A percentile compares a stretch with the other conserved stretches of the same genome.
These are phyloP conservation scores for Lotmaria passim DNA, from an alignment of 208 protist species.

Conservation along the genomic window DNA sequence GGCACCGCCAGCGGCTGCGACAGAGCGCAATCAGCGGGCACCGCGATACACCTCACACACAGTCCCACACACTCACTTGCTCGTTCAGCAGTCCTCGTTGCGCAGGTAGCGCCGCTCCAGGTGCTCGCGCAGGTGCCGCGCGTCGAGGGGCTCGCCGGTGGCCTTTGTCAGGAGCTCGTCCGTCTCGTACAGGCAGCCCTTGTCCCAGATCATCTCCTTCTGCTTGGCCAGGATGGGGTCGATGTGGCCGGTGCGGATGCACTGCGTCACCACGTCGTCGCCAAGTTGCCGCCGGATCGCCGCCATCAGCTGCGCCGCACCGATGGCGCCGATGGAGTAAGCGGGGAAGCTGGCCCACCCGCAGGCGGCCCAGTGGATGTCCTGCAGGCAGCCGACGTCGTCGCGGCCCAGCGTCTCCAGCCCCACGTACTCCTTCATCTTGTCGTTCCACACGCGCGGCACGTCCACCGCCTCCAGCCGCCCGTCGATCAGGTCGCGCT, in stretches of 20 bases:
- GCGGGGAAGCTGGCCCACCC: slow-evolving; percentile 82
- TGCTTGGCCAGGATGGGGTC: slow-evolving; percentile 46
- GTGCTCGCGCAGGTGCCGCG: slow-evolving; percentile 69
- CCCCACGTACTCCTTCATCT: slow-evolving; percentile 85
- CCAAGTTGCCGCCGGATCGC: slow-evolving; percentile 57
- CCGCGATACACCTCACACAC: too few relatives aligned
- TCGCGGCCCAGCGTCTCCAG: slow-evolving; percentile 77
- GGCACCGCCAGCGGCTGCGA: too few relatives aligned
- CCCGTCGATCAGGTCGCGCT: slow-evolving; percentile 73
- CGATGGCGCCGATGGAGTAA: slow-evolving; percentile 79
- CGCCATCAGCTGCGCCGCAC: slow-evolving; percentile 76
- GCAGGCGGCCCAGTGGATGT: slow-evolving; percentile 82
- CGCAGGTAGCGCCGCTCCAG: slow-evolving; percentile 75
- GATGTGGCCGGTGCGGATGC: slow-evolving; percentile 57
- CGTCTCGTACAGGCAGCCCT: slow-evolving; percentile 48
- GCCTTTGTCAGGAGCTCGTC: slow-evolving; percentile 72
- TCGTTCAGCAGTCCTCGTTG: slow-evolving; percentile 26
- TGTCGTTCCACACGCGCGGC: slow-evolving; percentile 75
- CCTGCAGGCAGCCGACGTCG: slow-evolving; percentile 81
- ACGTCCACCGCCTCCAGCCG: slow-evolving; percentile 69
- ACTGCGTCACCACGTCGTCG: slow-evolving; percentile 40
- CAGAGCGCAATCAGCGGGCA: too few relatives aligned
- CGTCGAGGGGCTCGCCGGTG: slow-evolving; percentile 72
- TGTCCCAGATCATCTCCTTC: slow-evolving; percentile 66
- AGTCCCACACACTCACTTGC: too few relatives aligned